A percentile compares a stretch with the other conserved stretches of the same genome.
Evolutionary conservation across 768 basidiomycete species (phyloP).

Genomic region (Aureoboletus auriporus): DNA sequence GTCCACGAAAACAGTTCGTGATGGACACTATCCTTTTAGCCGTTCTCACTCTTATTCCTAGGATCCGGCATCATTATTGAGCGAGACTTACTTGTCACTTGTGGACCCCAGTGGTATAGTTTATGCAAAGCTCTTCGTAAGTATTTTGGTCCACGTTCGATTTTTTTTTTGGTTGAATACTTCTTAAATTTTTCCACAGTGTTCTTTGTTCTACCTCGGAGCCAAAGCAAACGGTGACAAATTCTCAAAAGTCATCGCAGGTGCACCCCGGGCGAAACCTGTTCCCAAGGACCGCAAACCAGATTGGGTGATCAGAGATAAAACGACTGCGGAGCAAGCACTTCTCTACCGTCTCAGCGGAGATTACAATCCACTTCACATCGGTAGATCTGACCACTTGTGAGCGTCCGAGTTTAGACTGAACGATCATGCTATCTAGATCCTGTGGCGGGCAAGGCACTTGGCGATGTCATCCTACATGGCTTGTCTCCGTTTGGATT

Average conservation of each 20-base stretch:
- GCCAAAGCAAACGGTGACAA: conserved; percentile 60
- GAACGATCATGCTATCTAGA: conserved; percentile 54
- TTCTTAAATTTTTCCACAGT: conserved; percentile 31
- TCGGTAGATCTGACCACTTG: conserved; percentile 51
- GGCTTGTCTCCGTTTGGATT: conserved; percentile 82
- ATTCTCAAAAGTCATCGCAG: conserved; percentile 58
- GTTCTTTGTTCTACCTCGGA: conserved; percentile 66
- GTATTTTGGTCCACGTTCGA: conserved; percentile 8
- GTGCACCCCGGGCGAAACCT: conserved; percentile 56
- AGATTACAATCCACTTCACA: conserved; percentile 77
- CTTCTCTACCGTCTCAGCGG: conserved; percentile 70
- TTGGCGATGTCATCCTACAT: conserved; percentile 81
- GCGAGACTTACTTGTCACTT: conserved; percentile 56
- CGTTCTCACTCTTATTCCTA: conserved; percentile 22
- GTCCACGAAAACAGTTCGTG: conserved; percentile 78
- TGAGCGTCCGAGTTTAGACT: background rate
- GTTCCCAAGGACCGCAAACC: conserved; percentile 59
- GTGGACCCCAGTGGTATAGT: conserved; percentile 56
- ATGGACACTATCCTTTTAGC: background rate
- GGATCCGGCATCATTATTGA: conserved; percentile 76
- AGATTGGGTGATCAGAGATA: conserved; percentile 57
- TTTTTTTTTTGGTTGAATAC: background rate
- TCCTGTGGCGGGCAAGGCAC: conserved; percentile 63
- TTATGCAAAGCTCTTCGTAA: conserved; percentile 62
- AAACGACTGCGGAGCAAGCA: conserved; percentile 64